These are phyloP conservation scores for Tolypocladium ovalisporum DNA, from an alignment of 2,329 filamentous ascomycete genomes.

Conservation along the genomic window DNA sequence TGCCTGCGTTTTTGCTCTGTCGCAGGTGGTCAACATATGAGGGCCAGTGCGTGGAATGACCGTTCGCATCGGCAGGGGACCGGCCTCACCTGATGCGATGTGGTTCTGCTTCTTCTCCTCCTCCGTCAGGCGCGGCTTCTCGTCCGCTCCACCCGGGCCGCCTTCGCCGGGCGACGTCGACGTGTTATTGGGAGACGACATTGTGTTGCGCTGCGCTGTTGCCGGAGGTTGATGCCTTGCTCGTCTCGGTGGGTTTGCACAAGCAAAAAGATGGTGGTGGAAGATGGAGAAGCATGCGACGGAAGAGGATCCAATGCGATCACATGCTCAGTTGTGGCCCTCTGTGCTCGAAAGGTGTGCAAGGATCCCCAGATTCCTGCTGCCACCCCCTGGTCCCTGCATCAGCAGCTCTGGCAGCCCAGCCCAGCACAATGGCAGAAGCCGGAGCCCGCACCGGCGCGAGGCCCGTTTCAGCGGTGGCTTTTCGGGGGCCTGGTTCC, in stretches of 20 bases:
- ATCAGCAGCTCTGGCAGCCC: background rate
- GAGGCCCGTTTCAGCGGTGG: background rate
- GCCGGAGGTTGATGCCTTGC: background rate
- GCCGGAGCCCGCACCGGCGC: background rate
- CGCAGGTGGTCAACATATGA: background rate
- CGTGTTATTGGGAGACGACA: slow-evolving; percentile 9
- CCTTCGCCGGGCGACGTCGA: slow-evolving; percentile 7
- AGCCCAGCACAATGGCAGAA: background rate
- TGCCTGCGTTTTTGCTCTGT: slow-evolving; percentile 34
- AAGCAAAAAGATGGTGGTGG: background rate
- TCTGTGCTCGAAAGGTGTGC: background rate
- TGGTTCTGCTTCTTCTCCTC: slow-evolving; percentile 46
- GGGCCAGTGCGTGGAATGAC: background rate
- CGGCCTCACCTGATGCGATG: slow-evolving; percentile 37
- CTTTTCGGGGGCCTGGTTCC: background rate
- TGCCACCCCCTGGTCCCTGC: background rate
- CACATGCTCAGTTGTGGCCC: slow-evolving; percentile 1
- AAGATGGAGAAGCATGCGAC: background rate
- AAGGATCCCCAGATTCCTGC: background rate
- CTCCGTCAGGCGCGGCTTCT: slow-evolving; percentile 40
- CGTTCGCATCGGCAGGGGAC: background rate
- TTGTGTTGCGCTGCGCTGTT: background rate
- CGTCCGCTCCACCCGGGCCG: slow-evolving; percentile 20
- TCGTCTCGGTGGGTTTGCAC: background rate
- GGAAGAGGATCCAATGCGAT: background rate